phyloP scores from a whole-genome alignment of 305 asterid genomes.

The Fraxinus sp. region DNA sequence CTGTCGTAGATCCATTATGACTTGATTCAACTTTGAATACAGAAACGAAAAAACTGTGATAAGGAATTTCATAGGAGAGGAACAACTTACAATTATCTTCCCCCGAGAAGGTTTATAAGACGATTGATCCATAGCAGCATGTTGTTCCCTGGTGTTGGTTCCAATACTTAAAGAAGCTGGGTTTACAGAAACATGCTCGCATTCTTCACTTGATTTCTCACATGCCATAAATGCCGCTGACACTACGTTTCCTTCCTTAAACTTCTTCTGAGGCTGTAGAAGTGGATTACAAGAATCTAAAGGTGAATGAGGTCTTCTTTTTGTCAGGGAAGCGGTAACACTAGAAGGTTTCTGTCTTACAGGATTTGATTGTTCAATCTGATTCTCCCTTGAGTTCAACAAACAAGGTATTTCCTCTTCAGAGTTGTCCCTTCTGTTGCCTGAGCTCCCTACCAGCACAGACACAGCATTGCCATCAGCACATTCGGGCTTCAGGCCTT shows the following conservation, averaged over 20 bases:
- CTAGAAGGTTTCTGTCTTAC: constrained; percentile 28
- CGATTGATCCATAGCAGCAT: constrained; percentile 32
- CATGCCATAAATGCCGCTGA: constrained; percentile 21
- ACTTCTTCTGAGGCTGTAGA: constrained; percentile 34
- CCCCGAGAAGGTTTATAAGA: constrained; percentile 37
- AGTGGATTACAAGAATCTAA: constrained; percentile 14
- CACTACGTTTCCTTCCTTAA: constrained; percentile 31
- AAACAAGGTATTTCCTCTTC: constrained; percentile 25
- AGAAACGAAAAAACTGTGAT: neutral
- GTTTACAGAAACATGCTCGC: constrained; percentile 24
- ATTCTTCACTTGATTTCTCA: constrained; percentile 27
- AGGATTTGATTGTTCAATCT: constrained; percentile 24
- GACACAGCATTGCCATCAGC: constrained; percentile 15
- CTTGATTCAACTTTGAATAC: neutral
- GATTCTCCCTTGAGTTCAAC: constrained; percentile 30
- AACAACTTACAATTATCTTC: constrained; percentile 51
- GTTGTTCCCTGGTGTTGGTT: constrained; percentile 26
- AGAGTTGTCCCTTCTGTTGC: constrained; percentile 24
- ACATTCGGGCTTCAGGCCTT: constrained; percentile 21
- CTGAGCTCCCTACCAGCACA: constrained; percentile 27
- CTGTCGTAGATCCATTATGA: neutral
- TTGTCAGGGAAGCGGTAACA: constrained; percentile 22
- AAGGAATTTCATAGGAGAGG: constrained; percentile 10
- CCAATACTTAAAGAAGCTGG: constrained; percentile 31
- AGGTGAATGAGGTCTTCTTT: constrained; percentile 24